phyloP scores from a whole-genome alignment of 139 green algal genomes.

The Tetraselmis chui region DNA sequence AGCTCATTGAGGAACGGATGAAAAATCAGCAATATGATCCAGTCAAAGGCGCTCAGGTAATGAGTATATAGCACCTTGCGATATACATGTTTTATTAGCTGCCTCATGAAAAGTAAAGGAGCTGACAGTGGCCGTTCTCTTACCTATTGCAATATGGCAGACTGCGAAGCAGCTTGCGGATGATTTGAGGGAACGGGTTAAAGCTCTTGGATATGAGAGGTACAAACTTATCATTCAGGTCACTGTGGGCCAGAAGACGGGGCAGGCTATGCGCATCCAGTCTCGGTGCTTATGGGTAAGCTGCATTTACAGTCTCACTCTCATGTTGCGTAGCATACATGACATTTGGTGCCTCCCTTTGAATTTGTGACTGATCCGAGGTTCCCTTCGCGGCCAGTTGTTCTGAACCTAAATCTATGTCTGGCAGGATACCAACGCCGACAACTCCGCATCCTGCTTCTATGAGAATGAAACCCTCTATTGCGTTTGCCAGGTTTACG shows the following conservation, averaged over 20 bases:
- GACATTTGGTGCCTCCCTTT: no score
- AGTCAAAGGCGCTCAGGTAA: constrained; percentile 64
- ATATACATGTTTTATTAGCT: no score
- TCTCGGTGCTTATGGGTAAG: constrained; percentile 74
- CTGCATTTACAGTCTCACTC: no score
- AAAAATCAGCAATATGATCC: constrained; percentile 72
- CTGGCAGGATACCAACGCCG: constrained; percentile 43
- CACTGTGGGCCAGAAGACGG: constrained; percentile 74
- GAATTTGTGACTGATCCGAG: no score
- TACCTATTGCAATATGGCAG: constrained; percentile 4
- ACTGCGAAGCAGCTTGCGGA: constrained; percentile 64
- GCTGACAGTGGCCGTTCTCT: background rate
- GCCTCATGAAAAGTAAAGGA: no score
- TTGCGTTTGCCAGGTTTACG: constrained; percentile 71
- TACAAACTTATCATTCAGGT: constrained; percentile 78
- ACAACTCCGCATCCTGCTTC: constrained; percentile 64
- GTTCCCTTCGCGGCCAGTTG: no score
- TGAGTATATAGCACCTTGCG: no score
- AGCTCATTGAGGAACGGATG: constrained; percentile 61
- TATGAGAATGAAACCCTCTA: constrained; percentile 76
- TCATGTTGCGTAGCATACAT: no score
- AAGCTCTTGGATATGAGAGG: constrained; percentile 73
- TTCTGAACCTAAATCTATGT: no score
- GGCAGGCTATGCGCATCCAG: constrained; percentile 69
- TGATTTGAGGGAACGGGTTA: constrained; percentile 55